Base-by-base conservation (phyloP, 2,329 filamentous ascomycete genomes). In the Ophiostoma sp. region DNA sequence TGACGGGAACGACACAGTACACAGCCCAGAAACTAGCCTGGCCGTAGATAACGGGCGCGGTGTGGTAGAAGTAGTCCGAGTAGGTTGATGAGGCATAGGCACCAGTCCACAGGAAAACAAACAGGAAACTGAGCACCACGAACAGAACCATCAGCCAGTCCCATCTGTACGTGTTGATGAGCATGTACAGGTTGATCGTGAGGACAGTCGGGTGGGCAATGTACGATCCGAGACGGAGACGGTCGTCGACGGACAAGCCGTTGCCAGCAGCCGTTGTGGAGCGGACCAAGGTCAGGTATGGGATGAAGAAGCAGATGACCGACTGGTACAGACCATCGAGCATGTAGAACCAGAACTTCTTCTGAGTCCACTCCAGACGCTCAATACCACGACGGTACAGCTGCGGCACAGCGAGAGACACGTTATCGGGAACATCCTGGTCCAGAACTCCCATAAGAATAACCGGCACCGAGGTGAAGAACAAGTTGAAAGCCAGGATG, bases 301-400 rank as follows among this genome's bases (percentile, higher is more conserved):
- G 91, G 80, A 97, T 91, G 81, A 90, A 99, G 82, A 95, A 99
- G 74, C 89, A 89, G 74, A 98, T 91, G 69, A 95, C 84, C 2
- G 94, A 98, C 79, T 99, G 95, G 79, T 98, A 99, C 60, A 96
- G 78, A 71, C 94, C 95, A 77, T 99, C 95, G 72, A 88, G 67
- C 95, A 99, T 98, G 80, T 99, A 98, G 44, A 91, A 79, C 95
- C 95, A 99, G 77, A 99, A 99, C 79, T 99, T 99, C 66, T 81
- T 82, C 77, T 96, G 91, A 4, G 93, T 97, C 95, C 95, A 99
- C 81, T 99, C 95, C 77, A 92, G 86, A 70, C 94, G 89, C 81
- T 98, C 93, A 74, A 99, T 99, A 74, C 95, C 95, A 71, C 93
- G 88, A 72, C 93, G 91, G 78, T 99, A 99, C 45, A 99, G 86